Conservation (phyloP, 345 rosid species). For the Heritiera fomes region DNA sequence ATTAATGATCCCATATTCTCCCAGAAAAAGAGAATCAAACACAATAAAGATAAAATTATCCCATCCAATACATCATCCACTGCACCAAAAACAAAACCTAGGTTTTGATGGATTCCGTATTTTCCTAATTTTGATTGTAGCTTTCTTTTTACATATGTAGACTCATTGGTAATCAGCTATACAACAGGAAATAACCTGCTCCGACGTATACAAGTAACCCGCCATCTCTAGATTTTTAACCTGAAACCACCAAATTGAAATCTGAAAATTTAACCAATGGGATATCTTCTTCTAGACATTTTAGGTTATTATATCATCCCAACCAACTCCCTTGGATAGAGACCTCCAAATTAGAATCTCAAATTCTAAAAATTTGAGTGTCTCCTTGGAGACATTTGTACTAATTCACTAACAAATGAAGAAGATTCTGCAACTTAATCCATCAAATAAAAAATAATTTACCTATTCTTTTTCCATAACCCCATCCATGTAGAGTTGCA, state of each 20-base stretch:
- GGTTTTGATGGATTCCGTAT: background rate
- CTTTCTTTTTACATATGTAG: background rate
- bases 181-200: background rate
- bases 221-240: background rate
- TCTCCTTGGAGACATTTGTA: background rate
- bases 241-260: background rate
- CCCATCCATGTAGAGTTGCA: background rate
- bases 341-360: background rate
- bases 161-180: background rate
- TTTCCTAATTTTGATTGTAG: slow-evolving; percentile 4
- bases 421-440: background rate
- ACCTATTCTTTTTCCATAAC: background rate
- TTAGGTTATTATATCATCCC: background rate
- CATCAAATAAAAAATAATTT: background rate
- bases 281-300: background rate
- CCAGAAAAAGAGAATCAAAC: background rate
- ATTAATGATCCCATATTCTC: background rate
- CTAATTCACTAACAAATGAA: background rate
- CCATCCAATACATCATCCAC: background rate
- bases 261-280: background rate
- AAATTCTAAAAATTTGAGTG: background rate
- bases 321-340: background rate
- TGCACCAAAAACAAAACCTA: background rate
- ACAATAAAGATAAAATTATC: background rate
- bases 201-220: background rate